phyloP scores from a whole-genome alignment of 2,329 filamentous ascomycete genomes.

The Penicillium verrucosum region DNA sequence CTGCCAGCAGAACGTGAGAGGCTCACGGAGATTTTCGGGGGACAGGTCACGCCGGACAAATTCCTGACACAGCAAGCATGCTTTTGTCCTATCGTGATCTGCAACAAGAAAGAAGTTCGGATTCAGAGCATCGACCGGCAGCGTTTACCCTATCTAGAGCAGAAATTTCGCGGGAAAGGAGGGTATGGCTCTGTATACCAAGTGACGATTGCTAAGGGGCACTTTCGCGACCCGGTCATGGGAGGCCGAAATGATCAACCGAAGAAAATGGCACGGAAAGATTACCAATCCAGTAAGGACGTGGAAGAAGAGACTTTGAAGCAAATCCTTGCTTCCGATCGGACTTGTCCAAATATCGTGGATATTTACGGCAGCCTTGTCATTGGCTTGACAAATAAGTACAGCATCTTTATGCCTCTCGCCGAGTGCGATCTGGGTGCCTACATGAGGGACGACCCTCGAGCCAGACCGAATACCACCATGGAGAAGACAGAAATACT shows the following conservation, averaged over 20 bases:
- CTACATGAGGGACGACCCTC: neutral
- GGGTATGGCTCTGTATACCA: neutral
- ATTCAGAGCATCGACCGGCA: neutral
- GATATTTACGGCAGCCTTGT: neutral
- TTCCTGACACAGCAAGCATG: neutral
- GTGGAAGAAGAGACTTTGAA: neutral
- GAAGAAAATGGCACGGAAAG: neutral
- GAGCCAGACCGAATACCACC: neutral
- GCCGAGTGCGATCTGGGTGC: neutral
- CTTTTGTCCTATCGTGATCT: neutral
- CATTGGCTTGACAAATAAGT: neutral
- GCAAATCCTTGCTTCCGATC: neutral
- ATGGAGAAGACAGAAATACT: neutral
- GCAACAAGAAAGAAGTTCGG: neutral
- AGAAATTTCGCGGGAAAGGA: neutral
- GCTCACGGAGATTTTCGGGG: neutral
- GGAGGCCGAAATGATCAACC: neutral
- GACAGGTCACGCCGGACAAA: neutral
- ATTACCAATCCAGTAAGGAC: neutral
- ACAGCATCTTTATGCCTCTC: neutral
- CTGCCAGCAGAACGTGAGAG: neutral
- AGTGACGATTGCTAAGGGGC: neutral
- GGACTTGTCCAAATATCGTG: neutral
- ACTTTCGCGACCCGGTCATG: neutral
- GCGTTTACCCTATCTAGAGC: neutral